Evolutionary conservation across 2,329 filamentous ascomycete genomes (phyloP), one percentile per base, ranked within the genome.

Genomic region (Venturia pyrina): DNA sequence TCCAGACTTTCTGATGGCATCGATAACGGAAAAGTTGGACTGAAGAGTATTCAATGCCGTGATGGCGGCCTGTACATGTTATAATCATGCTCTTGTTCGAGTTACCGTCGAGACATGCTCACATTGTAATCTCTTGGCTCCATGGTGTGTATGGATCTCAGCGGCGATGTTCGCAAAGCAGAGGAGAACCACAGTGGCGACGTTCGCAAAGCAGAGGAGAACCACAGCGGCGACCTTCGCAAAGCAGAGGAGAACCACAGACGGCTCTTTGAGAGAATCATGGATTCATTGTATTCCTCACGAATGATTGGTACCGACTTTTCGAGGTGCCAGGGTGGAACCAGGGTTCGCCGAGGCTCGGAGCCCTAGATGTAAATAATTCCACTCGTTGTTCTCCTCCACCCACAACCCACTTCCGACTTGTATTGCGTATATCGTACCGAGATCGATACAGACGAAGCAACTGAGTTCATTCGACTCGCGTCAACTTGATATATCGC

Each of bases 1-100:
- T 24, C 91, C 89, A 21, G 88, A 89, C 74, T 90, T 90, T 65
- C 87, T 84, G 63, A 95, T 87, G 63, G 88, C 87, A 74, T 96
- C 87, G 21, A 97, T 84, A 67, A 90, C 81, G 48, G 88, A 83
- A 71, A 87, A 88, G 75, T 96, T 96, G 65, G 89, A 89, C 72
- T 93, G 89, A 65, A 96, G 82, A 62, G 85, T 85, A 70, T 91
- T 88, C 70, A 96, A 85, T 66, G 88, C 87, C 65, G 82, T 76
- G 48, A 96, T 86, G 46, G 92, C 92, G 70, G 87, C 85, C 77
- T 88, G 48, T 65, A n/a, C 32, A 13, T 41, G 62, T 66, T 66
- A 66, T 65, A n/a, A 28, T 17, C 24, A 61, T 67, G 13, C 56
- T 48, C 56, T 40, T 37, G 43, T 63, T 37, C 37, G 17, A 34